A percentile compares a stretch with the other conserved stretches of the same genome.
Evolutionary conservation across 129 eudicot genomes (phyloP).

Genomic region (Centrapalus pauciflorus): DNA sequence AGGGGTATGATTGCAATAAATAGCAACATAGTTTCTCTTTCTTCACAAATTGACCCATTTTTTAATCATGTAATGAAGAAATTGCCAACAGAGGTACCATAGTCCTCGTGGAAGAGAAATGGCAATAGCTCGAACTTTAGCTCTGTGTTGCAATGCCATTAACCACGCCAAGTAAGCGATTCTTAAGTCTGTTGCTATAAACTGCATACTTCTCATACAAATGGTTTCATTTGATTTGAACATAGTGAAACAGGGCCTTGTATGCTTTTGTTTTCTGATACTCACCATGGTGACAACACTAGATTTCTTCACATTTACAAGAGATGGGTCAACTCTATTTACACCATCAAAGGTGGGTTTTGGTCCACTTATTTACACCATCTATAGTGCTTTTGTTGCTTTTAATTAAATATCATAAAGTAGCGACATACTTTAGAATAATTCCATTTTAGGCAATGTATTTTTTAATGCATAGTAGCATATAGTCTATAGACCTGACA

Average conservation of each 20-base stretch:
- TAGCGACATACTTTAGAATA: too few relatives aligned
- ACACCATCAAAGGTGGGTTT: constrained; percentile 56
- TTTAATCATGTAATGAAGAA: constrained; percentile 31
- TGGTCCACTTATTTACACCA: neutral
- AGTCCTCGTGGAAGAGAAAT: constrained; percentile 78
- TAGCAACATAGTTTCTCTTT: too few relatives aligned
- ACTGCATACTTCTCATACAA: neutral
- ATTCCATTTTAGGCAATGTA: too few relatives aligned
- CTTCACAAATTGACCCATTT: too few relatives aligned
- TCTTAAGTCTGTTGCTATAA: neutral
- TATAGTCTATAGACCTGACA: too few relatives aligned
- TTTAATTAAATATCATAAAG: too few relatives aligned
- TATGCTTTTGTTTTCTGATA: constrained; percentile 71
- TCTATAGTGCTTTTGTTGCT: neutral
- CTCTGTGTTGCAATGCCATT: constrained; percentile 69
- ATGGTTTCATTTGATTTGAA: constrained; percentile 8
- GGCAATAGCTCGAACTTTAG: constrained; percentile 65
- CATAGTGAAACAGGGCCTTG: constrained; percentile 60
- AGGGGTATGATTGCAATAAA: too few relatives aligned
- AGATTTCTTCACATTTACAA: constrained; percentile 69
- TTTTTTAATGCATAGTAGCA: too few relatives aligned
- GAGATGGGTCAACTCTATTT: constrained; percentile 84
- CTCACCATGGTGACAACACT: constrained; percentile 79
- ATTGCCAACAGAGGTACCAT: constrained; percentile 56
- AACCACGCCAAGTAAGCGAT: constrained; percentile 70